Evolutionary conservation across 2,329 filamentous ascomycete species (phyloP), one percentile per base, ranked within the genome.

Genomic region (Pseudogymnoascus sp.): DNA sequence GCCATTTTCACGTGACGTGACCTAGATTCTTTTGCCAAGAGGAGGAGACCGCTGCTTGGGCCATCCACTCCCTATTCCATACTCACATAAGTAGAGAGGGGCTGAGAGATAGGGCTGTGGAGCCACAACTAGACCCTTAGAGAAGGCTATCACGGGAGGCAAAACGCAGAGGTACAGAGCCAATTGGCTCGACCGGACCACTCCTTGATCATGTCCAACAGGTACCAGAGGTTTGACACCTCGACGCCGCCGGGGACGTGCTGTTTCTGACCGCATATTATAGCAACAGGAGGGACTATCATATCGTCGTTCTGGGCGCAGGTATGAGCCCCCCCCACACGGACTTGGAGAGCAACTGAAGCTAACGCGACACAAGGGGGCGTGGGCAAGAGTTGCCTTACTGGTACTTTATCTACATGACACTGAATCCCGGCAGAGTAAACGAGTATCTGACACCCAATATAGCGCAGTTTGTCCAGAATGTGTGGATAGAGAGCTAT

Each of bases 351-450:
- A 39, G 14, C 18, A 61, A 10, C 34, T 39, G 39, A 61, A 40
- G n/a, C 39, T 61, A 39, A 39, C 34, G 18, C 18, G 10, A 5
- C 59, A 26, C 71, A 73, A 86, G 85, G 87, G 75, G 87, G 87
- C 71, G 87, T 90, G 69, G 87, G 87, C 65, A 90, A 90, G 75
- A 89, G 86, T 74, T 90, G 87, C 79, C 79, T 90, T 69, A 90
- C 87, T 72, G 86, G 86, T 89, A 81, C 73, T 68, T 65, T 65
- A 63, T 65, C 67, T 63, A 39, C 54, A 54, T 37, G 57, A 59
- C 51, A 69, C 67, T 23, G 40, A 47, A 37, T n/a, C 65, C 63
- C 59, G 60, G 65, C 51, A 62, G 31, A 26, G 64, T 51, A 12
- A 29, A 59, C 62, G 62, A 54, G 34, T 26, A 62, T 34, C 62